Percentiles rank a stretch among this genome's conserved stretches.
These are phyloP conservation scores for Hamamelis virginiana DNA, from an alignment of 164 flowering plant species.

Conservation along the genomic window DNA sequence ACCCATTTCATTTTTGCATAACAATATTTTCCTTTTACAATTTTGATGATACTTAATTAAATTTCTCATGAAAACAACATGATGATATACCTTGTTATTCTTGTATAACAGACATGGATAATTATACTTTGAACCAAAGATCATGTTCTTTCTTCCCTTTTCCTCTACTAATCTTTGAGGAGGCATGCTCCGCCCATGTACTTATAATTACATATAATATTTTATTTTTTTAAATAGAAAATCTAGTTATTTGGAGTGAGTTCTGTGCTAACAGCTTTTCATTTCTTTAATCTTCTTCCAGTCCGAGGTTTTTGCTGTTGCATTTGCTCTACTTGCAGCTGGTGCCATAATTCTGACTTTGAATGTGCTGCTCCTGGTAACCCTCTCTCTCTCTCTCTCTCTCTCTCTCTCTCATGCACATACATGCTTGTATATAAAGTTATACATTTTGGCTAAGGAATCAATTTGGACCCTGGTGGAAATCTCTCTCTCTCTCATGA, in stretches of 20 bases:
- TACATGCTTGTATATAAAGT: background rate
- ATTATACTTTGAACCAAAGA: too few species aligned
- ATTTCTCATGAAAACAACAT: too few species aligned
- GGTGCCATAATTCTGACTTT: conserved; percentile 91
- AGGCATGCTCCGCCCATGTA: background rate
- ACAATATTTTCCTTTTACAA: too few species aligned
- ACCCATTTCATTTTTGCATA: too few species aligned
- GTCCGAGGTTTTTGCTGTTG: conserved; percentile 99
- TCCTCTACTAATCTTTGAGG: too few species aligned
- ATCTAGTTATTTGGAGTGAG: background rate
- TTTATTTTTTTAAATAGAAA: background rate
- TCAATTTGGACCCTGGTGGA: too few species aligned
- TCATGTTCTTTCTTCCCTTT: too few species aligned
- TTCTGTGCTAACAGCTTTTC: conserved; percentile 4
- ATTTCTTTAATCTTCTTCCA: conserved; percentile 28
- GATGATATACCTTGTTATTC: too few species aligned
- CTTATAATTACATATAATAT: background rate
- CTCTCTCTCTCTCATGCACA: background rate
- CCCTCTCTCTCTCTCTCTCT: conserved; percentile 11
- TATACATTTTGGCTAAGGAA: too few species aligned
- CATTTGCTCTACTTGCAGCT: conserved; percentile 94
- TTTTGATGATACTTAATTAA: too few species aligned
- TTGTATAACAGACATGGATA: too few species aligned
- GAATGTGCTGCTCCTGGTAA: conserved; percentile 92
- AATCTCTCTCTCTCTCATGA: background rate